Base-by-base conservation (phyloP, 2,329 filamentous ascomycete genomes). In the Blastomyces emzantsi region DNA sequence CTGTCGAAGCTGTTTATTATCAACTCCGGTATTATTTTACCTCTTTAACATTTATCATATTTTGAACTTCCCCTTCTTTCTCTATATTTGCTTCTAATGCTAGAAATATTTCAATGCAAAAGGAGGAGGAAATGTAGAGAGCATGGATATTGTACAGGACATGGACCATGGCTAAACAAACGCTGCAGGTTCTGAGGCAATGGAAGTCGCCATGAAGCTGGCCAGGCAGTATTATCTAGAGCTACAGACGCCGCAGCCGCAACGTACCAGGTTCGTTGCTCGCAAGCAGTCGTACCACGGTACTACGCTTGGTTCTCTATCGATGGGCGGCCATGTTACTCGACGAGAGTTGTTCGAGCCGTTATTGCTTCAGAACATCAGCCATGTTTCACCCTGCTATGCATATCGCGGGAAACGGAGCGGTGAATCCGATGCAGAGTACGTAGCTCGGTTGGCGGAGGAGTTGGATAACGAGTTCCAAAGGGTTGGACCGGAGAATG, bases 401-500 rank as follows among this genome's bases (percentile, higher is more conserved):
- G 76, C 82, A 0, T 92, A 89, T 68, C 83, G 87, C 3, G 82
- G 81, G 0, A 81, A 82, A 69, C 67, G 65, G 0, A 69, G 78
- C 0, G 74, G 70, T 0, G 86, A 90, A 67, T 81, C 79, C 0
- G 81, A 84, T 39, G 77, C 78, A 1, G 77, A 81, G 0, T 92
- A 90, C 64, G 83, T 89, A 0, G 70, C 73, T 1, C 79, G 85
- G 22, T 78, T 90, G 11, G 83, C 83, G 0, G 73, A 80, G 3
- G 87, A 92, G 70, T 77, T 93, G 1, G 88, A 90, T 8, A 78
- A 75, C 1, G 86, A 89, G 67, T 90, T 92, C 66, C 78, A 82
- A 64, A 75, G 80, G 1, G 71, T 90, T 0, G 89, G 87, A 0
- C 82, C 87, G 0, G 79, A 85, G 0, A 88, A 79, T 0, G 86